Percentiles rank a stretch among this genome's conserved stretches.
phyloP scores from a whole-genome alignment of 495 filamentous ascomycete genomes.

The Monascus purpureus region DNA sequence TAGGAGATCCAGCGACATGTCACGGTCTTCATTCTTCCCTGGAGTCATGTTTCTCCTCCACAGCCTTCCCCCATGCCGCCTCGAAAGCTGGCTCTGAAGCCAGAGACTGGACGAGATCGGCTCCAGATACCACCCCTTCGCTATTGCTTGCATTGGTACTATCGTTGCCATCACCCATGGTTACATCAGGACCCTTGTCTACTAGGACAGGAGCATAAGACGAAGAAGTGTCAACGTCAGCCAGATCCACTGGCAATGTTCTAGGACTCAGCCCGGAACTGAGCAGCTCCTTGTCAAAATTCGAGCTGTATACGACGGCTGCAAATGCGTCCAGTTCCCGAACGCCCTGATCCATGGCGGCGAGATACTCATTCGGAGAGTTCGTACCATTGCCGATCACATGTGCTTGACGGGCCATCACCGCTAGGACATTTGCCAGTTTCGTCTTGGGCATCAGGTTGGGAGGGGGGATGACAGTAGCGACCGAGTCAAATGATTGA shows the following conservation, averaged over 20 bases:
- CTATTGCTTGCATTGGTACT: neutral
- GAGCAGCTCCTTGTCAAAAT: conserved; percentile 59
- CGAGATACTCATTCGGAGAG: conserved; percentile 67
- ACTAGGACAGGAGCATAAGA: too few relatives aligned
- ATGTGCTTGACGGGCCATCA: conserved; percentile 79
- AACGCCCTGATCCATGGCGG: conserved; percentile 61
- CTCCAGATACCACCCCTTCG: neutral
- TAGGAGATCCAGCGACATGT: too few relatives aligned
- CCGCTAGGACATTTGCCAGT: conserved; percentile 76
- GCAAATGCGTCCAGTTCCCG: conserved; percentile 86
- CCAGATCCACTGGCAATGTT: neutral
- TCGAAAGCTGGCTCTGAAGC: conserved; percentile 18
- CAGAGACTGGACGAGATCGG: neutral
- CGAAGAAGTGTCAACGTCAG: neutral
- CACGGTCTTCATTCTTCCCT: too few relatives aligned
- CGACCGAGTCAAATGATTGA: conserved; percentile 27
- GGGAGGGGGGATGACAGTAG: conserved; percentile 20
- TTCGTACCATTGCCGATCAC: conserved; percentile 66
- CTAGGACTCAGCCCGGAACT: conserved; percentile 11
- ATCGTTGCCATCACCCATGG: neutral
- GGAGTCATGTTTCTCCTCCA: too few relatives aligned
- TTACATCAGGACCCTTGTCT: too few relatives aligned
- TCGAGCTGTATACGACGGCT: conserved; percentile 85
- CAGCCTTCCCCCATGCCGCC: conserved; percentile 30
- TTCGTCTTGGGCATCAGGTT: conserved; percentile 44